Base-by-base conservation (phyloP, 2,329 filamentous ascomycete genomes). In the Aspergillus glaucus region DNA sequence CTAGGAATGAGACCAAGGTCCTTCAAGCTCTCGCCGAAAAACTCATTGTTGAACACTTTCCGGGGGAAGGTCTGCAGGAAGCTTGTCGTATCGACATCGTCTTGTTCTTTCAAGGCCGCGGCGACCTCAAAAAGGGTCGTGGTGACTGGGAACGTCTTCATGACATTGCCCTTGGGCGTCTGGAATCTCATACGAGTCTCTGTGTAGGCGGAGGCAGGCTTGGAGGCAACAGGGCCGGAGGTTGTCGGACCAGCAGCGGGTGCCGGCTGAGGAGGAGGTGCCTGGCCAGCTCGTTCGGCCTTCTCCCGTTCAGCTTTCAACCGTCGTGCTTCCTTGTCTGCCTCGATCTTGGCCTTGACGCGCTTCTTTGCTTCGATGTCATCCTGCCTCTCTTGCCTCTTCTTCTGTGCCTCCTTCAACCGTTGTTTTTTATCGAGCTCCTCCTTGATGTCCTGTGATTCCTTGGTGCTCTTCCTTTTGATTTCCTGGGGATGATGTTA, bases 111-210 rank as follows among this genome's bases (percentile, higher is more conserved):
- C 21, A 98, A 66, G 50, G 84, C 79, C 59, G 91, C 82, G 0
- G 88, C 90, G 45, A 98, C 84, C 72, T 98, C 92, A 60, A 95
- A 95, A 9, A 98, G 74, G 0, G 93, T 97, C 3, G 90, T 94
- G 50, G 94, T 88, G 5, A 88, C 90, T 0, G 89, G 85, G 55
- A 95, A 84, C 0, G 87, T 92, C 79, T 95, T 97, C 72, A 86
- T 84, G 47, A 96, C 75, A 52, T 87, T 91, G 12, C 89, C 88
- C 15, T 73, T 75, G 1, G 81, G 66, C 0, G 86, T 91, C 69
- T 95, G 90, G 37, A 98, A 73, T 51, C 91, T 79, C 53, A 98
- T 72, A 24, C 93, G 81, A 10, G 90, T 84, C 66, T 95, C 89
- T 17, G 79, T 88, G 66, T 93, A 88, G 46, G 85, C 81, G 4